Evolutionary conservation across 306 rosid species (phyloP).

Genomic region (Calophaca sinica): DNA sequence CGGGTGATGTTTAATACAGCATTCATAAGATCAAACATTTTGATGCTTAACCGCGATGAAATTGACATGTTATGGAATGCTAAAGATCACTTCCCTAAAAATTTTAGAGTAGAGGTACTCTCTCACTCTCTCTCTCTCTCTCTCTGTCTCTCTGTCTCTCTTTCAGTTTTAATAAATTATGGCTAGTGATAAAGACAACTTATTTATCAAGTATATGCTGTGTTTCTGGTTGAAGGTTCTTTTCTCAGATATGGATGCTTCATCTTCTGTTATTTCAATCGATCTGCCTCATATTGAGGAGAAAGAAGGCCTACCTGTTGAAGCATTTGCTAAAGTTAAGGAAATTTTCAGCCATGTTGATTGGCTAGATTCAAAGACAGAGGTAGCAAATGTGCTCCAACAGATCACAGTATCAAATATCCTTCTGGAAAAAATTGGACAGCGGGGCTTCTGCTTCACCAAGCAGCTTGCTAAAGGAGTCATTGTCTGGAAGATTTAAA

Average conservation of each 20-base stretch:
- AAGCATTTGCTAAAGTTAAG: constrained; percentile 91
- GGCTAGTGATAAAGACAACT: constrained; percentile 31
- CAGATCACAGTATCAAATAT: constrained; percentile 64
- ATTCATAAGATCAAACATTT: constrained; percentile 94
- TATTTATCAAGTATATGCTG: constrained; percentile 42
- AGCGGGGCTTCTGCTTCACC: constrained; percentile 52
- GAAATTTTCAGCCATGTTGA: constrained; percentile 88
- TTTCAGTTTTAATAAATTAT: no score
- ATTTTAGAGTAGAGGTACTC: constrained; percentile 94
- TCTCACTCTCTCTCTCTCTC: no score
- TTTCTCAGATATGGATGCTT: constrained; percentile 92
- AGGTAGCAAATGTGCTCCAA: constrained; percentile 71
- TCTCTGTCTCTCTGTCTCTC: constrained; percentile 15
- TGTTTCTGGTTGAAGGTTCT: constrained; percentile 75
- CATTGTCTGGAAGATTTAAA: constrained; percentile 49
- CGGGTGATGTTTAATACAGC: constrained; percentile 97
- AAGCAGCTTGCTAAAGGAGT: constrained; percentile 51
- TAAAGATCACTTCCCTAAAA: constrained; percentile 81
- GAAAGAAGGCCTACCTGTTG: constrained; percentile 91
- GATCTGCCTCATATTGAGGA: constrained; percentile 79
- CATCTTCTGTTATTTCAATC: constrained; percentile 65
- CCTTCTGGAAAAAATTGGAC: constrained; percentile 57
- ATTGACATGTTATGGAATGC: constrained; percentile 83
- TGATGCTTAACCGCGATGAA: constrained; percentile 95
- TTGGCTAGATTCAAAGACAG: constrained; percentile 82